Percentiles rank a stretch among this genome's conserved stretches.
Evolutionary conservation across 2,329 filamentous ascomycete genomes (phyloP).

Genomic region (Incumbomyces lentus): DNA sequence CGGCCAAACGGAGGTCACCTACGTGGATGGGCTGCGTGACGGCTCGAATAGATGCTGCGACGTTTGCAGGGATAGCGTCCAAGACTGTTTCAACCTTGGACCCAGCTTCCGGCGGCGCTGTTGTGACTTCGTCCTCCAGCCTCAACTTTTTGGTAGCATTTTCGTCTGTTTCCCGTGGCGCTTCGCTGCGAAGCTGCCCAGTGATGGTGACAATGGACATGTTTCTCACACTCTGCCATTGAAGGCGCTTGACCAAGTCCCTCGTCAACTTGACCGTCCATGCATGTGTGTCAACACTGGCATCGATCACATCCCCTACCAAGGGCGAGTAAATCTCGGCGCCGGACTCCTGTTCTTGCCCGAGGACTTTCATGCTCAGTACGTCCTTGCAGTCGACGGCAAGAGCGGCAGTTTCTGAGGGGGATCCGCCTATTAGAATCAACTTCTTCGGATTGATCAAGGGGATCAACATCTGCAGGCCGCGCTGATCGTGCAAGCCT

Average conservation of each 20-base stretch:
- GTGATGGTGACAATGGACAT: constrained; percentile 89
- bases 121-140: constrained; percentile 17
- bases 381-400: constrained; percentile 71
- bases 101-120: constrained; percentile 13
- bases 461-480: constrained; percentile 86
- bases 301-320: constrained; percentile 66
- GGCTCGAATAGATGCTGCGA: constrained; percentile 63
- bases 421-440: constrained; percentile 75
- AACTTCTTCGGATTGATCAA: constrained; percentile 89
- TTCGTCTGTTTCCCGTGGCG: constrained; percentile 32
- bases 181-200: constrained; percentile 51
- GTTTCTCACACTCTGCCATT: constrained; percentile 88
- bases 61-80: constrained; percentile 47
- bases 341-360: constrained; percentile 32
- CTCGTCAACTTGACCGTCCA: constrained; percentile 91
- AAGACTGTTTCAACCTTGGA: constrained; percentile 38
- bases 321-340: constrained; percentile 73
- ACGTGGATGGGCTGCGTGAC: constrained; percentile 85
- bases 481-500: constrained; percentile 85
- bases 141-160: constrained; percentile 41
- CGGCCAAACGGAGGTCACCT: constrained; percentile 79
- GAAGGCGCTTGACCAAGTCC: constrained; percentile 70
- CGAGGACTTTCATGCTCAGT: constrained; percentile 35
- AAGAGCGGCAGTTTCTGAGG: constrained; percentile 66
- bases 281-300: constrained; percentile 93